Percentiles rank a stretch among this genome's conserved stretches.
These are phyloP conservation scores for Fusarium metavorans DNA, from an alignment of 2,329 filamentous ascomycete species.

Conservation along the genomic window DNA sequence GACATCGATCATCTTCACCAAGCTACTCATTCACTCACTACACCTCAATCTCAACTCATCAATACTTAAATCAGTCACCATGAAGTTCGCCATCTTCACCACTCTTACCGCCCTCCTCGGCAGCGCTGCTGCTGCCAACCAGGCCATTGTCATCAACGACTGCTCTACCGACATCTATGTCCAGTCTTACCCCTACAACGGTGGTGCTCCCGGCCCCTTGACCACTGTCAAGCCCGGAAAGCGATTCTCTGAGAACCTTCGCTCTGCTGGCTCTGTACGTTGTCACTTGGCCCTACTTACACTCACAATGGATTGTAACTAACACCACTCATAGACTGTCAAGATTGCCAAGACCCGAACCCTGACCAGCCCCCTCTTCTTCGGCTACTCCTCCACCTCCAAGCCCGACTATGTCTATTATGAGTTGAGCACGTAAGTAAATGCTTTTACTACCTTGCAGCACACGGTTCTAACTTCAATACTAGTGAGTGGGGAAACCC, in stretches of 20 bases:
- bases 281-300: background rate
- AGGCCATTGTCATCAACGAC: slow-evolving; percentile 53
- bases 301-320: background rate
- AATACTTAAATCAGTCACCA: slow-evolving; percentile 28
- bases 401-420: slow-evolving; percentile 55
- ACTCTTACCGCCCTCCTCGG: slow-evolving; percentile 49
- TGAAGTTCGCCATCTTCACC: slow-evolving; percentile 46
- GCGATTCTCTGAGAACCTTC: slow-evolving; percentile 52
- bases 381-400: slow-evolving; percentile 55
- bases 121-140: slow-evolving; percentile 48
- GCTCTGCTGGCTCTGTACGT: slow-evolving; percentile 50
- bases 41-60: background rate
- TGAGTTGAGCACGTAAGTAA: slow-evolving; percentile 52
- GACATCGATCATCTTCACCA: background rate
- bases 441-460: background rate
- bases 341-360: slow-evolving; percentile 56
- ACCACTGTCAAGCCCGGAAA: slow-evolving; percentile 49
- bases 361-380: slow-evolving; percentile 53
- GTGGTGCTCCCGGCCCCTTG: slow-evolving; percentile 46
- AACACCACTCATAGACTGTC: slow-evolving; percentile 48
- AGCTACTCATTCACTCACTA: background rate
- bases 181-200: slow-evolving; percentile 53
- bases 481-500: slow-evolving; percentile 50
- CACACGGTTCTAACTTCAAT: background rate
- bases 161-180: slow-evolving; percentile 51